These are phyloP conservation scores for Pseudogymnoascus sp. DNA, from an alignment of 2,329 filamentous ascomycete species.

Conservation along the genomic window DNA sequence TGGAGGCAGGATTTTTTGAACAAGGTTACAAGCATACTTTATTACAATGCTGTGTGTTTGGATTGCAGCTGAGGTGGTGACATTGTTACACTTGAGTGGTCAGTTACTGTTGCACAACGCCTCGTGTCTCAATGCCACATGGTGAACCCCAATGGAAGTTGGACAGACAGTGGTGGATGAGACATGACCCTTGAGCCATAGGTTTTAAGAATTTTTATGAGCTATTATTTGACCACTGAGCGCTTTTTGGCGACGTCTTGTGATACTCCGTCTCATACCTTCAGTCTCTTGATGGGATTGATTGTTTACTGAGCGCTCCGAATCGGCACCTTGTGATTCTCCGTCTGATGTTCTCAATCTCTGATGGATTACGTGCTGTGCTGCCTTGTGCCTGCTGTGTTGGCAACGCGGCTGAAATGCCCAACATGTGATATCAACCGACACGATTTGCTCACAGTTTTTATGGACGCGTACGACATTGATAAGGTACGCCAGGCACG, in stretches of 20 bases:
- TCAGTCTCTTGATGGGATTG: neutral
- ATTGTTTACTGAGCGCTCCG: neutral
- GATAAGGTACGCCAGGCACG: neutral
- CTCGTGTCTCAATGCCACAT: conserved; percentile 1
- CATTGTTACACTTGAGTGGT: neutral
- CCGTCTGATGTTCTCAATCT: neutral
- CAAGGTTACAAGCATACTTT: neutral
- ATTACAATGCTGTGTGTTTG: neutral
- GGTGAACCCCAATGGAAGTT: neutral
- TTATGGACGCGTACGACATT: neutral
- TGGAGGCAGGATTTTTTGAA: neutral
- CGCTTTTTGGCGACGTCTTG: neutral
- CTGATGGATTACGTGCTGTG: neutral
- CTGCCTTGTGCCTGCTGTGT: neutral
- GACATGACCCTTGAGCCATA: conserved; percentile 1
- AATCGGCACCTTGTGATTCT: neutral
- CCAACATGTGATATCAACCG: neutral
- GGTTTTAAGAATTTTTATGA: conserved; percentile 1
- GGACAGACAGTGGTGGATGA: neutral
- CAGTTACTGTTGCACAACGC: neutral
- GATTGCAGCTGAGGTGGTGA: neutral
- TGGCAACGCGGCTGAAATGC: neutral
- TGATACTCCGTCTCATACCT: neutral
- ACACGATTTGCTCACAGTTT: neutral
- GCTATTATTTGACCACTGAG: neutral